phyloP scores from a whole-genome alignment of 2,329 filamentous ascomycete species.

The Corynespora cassiicola region DNA sequence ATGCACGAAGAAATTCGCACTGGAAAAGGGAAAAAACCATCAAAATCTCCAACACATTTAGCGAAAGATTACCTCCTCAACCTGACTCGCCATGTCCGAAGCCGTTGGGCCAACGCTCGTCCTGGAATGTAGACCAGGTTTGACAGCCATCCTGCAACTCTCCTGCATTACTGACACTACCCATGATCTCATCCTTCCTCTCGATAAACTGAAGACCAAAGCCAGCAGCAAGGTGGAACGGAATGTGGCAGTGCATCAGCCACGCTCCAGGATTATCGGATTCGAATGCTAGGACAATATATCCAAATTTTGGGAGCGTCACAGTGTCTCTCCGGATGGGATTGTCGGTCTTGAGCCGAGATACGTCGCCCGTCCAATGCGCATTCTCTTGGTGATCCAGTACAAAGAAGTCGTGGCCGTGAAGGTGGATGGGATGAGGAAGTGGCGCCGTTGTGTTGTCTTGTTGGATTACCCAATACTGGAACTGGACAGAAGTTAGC shows the following conservation, averaged over 20 bases:
- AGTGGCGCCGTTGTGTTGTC: constrained; percentile 36
- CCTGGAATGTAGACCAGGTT: constrained; percentile 26
- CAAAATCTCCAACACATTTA: no score
- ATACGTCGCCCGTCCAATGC: constrained; percentile 38
- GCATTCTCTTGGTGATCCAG: constrained; percentile 30
- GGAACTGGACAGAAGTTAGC: constrained; percentile 34
- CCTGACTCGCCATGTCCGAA: constrained; percentile 15
- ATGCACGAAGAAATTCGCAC: no score
- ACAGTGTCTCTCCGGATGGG: constrained; percentile 45
- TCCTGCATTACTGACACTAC: constrained; percentile 19
- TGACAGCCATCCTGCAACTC: constrained; percentile 33
- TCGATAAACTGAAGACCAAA: constrained; percentile 63
- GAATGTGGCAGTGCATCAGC: constrained; percentile 49
- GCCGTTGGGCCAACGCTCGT: constrained; percentile 11
- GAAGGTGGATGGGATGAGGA: constrained; percentile 49
- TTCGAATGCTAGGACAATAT: constrained; percentile 44
- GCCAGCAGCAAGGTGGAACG: constrained; percentile 42
- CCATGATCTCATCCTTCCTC: constrained; percentile 36
- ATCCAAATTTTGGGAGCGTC: constrained; percentile 39
- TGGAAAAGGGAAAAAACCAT: no score
- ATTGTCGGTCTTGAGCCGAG: constrained; percentile 36
- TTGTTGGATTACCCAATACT: constrained; percentile 55
- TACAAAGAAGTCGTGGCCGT: constrained; percentile 53
- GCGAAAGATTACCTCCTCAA: constrained; percentile 1
- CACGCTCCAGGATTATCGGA: constrained; percentile 47